Percentiles rank a stretch among this genome's conserved stretches.
These are phyloP conservation scores for Lentinula edodes DNA, from an alignment of 768 basidiomycete genomes.

Conservation along the genomic window DNA sequence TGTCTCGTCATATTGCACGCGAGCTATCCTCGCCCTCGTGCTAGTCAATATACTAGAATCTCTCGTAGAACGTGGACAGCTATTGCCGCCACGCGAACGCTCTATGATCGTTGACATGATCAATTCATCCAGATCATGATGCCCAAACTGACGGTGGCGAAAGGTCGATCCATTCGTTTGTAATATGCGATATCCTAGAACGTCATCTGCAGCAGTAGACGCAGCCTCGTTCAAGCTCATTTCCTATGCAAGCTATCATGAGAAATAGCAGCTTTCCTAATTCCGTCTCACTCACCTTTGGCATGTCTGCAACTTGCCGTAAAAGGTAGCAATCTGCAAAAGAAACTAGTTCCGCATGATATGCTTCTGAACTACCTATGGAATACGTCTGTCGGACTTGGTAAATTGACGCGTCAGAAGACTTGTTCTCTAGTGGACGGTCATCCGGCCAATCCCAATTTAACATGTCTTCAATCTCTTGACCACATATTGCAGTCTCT, in stretches of 20 bases:
- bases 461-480: slow-evolving; percentile 2
- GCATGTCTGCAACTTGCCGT: slow-evolving; percentile 24
- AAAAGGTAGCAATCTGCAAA: slow-evolving; percentile 49
- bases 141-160: not conserved
- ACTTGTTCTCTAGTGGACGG: not conserved
- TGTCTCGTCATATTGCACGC: slow-evolving; percentile 38
- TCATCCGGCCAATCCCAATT: not conserved
- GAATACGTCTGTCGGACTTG: not conserved
- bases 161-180: slow-evolving; percentile 18
- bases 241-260: slow-evolving; percentile 17
- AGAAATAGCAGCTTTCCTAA: slow-evolving; percentile 8
- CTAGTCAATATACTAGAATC: slow-evolving; percentile 12
- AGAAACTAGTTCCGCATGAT: slow-evolving; percentile 43
- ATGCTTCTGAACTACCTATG: slow-evolving; percentile 9
- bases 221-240: not conserved
- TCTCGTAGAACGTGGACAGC: slow-evolving; percentile 9
- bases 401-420: slow-evolving; percentile 1
- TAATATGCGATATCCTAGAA: slow-evolving; percentile 41
- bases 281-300: slow-evolving; percentile 31
- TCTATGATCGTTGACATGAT: slow-evolving; percentile 42
- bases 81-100: slow-evolving; percentile 39
- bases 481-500: not conserved
- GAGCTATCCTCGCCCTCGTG: slow-evolving; percentile 16
- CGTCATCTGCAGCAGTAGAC: slow-evolving; percentile 39
- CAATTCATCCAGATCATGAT: slow-evolving; percentile 40